Conservation (phyloP, 352 stramenopile species). For the Globisporangium takayamanum region DNA sequence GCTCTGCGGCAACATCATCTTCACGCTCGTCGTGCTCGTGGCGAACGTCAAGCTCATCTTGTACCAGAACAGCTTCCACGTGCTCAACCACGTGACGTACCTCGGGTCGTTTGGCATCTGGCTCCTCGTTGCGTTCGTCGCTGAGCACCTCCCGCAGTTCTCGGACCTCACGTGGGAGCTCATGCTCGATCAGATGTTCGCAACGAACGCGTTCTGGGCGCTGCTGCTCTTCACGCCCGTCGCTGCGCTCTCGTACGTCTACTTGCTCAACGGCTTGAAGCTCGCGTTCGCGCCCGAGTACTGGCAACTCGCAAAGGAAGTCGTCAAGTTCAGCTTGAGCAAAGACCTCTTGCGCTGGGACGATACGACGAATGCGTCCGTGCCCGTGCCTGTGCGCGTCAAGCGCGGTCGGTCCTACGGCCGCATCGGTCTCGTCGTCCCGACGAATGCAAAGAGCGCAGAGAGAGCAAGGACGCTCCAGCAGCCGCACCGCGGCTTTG, state of each 20-base stretch:
- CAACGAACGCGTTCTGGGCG: constrained; percentile 48
- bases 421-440: constrained; percentile 32
- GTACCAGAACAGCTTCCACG: constrained; percentile 71
- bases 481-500: constrained; percentile 57
- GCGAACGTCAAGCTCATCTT: constrained; percentile 78
- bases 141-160: constrained; percentile 40
- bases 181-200: constrained; percentile 64
- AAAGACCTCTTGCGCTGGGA: constrained; percentile 53
- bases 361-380: constrained; percentile 47
- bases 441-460: constrained; percentile 19
- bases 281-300: constrained; percentile 67
- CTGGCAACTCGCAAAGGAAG: constrained; percentile 73
- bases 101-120: constrained; percentile 54
- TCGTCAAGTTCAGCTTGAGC: constrained; percentile 59
- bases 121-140: constrained; percentile 51
- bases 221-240: constrained; percentile 49
- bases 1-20: constrained; percentile 73
- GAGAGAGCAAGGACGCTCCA: constrained; percentile 16
- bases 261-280: constrained; percentile 48
- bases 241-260: constrained; percentile 39
- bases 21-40: constrained; percentile 69
- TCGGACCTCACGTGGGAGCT: constrained; percentile 68
- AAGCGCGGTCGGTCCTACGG: constrained; percentile 8
- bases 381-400: constrained; percentile 34
- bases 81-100: constrained; percentile 64